phyloP scores from a whole-genome alignment of 768 basidiomycete genomes.

The Nidula microcarpa region DNA sequence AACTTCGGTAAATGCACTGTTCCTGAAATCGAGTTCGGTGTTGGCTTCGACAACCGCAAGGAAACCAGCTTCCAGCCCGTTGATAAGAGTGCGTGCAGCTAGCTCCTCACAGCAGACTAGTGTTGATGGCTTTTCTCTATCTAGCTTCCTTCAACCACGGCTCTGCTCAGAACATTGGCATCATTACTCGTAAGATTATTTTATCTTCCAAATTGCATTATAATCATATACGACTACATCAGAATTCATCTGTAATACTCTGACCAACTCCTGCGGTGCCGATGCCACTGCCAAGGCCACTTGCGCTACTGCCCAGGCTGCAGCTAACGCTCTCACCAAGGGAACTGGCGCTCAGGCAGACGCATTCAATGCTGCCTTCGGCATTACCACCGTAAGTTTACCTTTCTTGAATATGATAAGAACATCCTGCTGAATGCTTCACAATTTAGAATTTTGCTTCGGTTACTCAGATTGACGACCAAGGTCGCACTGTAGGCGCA shows the following conservation, averaged over 20 bases:
- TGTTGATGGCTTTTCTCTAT: not conserved
- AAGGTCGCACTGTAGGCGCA: constrained; percentile 32
- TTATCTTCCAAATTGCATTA: not conserved
- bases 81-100: constrained; percentile 32
- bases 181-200: constrained; percentile 43
- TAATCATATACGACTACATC: not conserved
- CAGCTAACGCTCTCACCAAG: constrained; percentile 36
- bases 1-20: constrained; percentile 51
- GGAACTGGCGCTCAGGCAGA: constrained; percentile 56
- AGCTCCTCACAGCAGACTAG: not conserved
- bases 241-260: constrained; percentile 52
- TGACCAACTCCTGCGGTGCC: constrained; percentile 51
- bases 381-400: constrained; percentile 40
- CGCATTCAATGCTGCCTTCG: constrained; percentile 58
- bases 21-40: constrained; percentile 52
- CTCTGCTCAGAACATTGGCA: constrained; percentile 56
- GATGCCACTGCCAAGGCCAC: constrained; percentile 49
- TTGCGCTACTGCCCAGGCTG: constrained; percentile 36
- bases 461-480: constrained; percentile 40
- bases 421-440: not conserved
- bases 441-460: constrained; percentile 38
- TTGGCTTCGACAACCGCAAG: constrained; percentile 49
- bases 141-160: constrained; percentile 50
- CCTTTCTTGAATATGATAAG: not conserved
- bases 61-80: constrained; percentile 55